Conservation (phyloP, 257 asterid genomes). For the Coffea canephora region DNA sequence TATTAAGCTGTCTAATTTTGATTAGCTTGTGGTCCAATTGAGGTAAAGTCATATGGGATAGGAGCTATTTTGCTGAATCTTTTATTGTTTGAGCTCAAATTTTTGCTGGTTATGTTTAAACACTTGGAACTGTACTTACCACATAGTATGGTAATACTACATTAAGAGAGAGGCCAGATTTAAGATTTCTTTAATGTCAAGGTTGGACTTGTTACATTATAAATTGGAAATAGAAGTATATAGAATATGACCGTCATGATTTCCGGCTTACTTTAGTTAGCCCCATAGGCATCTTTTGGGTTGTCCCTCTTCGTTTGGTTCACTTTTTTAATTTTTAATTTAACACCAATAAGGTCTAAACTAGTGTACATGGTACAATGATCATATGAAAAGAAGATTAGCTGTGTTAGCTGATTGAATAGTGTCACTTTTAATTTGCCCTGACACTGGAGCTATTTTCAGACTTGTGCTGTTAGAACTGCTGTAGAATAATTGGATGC, state of each 20-base stretch:
- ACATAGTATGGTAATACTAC: slow-evolving; percentile 16
- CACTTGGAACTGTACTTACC: slow-evolving; percentile 18
- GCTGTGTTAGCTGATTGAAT: background rate
- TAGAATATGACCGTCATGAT: slow-evolving; percentile 33
- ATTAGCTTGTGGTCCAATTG: slow-evolving; percentile 41
- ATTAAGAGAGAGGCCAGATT: slow-evolving; percentile 29
- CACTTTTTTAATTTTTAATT: slow-evolving; percentile 1
- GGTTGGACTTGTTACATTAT: slow-evolving; percentile 26
- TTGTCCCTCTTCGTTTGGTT: slow-evolving; percentile 41
- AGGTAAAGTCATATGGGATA: slow-evolving; percentile 27
- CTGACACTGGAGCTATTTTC: background rate
- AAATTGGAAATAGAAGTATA: slow-evolving; percentile 8
- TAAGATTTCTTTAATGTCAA: slow-evolving; percentile 30
- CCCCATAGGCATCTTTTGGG: slow-evolving; percentile 3
- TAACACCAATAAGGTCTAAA: background rate
- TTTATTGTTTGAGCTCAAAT: slow-evolving; percentile 25
- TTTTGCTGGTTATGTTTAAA: background rate
- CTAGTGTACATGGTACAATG: slow-evolving; percentile 9
- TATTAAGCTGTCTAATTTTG: slow-evolving; percentile 29
- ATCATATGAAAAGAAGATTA: slow-evolving; percentile 8
- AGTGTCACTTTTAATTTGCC: background rate
- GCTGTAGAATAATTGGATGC: background rate
- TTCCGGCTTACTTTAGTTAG: slow-evolving; percentile 23
- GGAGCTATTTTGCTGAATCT: slow-evolving; percentile 26
- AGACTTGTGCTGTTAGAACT: background rate